Evolutionary conservation across 208 protist genomes (phyloP).

Genomic region (Porcisia deanei): DNA sequence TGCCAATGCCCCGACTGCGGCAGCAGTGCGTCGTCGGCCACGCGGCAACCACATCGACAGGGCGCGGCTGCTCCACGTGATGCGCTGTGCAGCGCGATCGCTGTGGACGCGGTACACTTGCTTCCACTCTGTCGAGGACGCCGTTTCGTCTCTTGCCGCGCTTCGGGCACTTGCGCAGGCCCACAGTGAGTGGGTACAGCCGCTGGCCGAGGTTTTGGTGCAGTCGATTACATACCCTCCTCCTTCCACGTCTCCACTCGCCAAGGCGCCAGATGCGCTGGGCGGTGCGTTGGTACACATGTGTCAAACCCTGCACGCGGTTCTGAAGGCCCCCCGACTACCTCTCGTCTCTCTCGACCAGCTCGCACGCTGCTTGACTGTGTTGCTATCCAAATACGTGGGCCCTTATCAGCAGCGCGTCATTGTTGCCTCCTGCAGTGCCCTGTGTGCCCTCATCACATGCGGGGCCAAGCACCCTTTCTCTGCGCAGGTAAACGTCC

Average conservation of each 20-base stretch:
- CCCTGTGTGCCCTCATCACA: constrained; percentile 73
- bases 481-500: constrained; percentile 43
- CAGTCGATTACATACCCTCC: constrained; percentile 45
- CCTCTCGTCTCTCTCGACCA: constrained; percentile 64
- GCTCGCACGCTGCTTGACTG: constrained; percentile 48
- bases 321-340: constrained; percentile 46
- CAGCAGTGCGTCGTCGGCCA: constrained; percentile 12
- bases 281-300: constrained; percentile 57
- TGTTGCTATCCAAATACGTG: constrained; percentile 79
- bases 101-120: constrained; percentile 66
- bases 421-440: constrained; percentile 65
- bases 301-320: constrained; percentile 45
- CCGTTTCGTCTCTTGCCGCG: constrained; percentile 51
- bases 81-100: constrained; percentile 51
- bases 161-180: constrained; percentile 59
- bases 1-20: neutral
- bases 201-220: constrained; percentile 55
- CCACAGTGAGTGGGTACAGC: constrained; percentile 56
- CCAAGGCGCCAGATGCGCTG: constrained; percentile 25
- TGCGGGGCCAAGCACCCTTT: constrained; percentile 51
- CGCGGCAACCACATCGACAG: constrained; percentile 34
- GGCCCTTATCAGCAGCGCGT: constrained; percentile 81
- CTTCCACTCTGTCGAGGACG: constrained; percentile 41
- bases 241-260: constrained; percentile 16
- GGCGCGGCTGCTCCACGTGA: constrained; percentile 51